phyloP scores from a whole-genome alignment of 306 rosid species.

The Vigna nakashimae region DNA sequence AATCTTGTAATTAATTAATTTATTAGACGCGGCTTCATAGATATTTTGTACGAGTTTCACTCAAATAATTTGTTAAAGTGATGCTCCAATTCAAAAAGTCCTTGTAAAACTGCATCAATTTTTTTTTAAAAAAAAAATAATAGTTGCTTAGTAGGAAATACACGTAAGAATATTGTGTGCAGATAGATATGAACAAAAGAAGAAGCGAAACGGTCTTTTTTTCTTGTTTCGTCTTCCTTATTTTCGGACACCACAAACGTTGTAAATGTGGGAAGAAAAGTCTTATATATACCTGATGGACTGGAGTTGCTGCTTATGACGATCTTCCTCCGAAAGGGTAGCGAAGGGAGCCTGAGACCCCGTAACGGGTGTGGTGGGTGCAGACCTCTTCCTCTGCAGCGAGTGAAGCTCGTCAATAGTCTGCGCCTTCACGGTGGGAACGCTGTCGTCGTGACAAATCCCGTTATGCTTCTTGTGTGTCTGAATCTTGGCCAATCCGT shows the following conservation, averaged over 20 bases:
- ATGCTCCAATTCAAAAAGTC: too few species aligned
- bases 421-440: slow-evolving; percentile 69
- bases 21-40: too few species aligned
- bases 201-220: neutral
- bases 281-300: slow-evolving; percentile 64
- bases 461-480: slow-evolving; percentile 49
- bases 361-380: slow-evolving; percentile 74
- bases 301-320: slow-evolving; percentile 65
- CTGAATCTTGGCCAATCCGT: slow-evolving; percentile 68
- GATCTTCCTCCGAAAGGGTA: slow-evolving; percentile 60
- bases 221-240: neutral
- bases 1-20: too few species aligned
- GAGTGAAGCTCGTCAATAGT: slow-evolving; percentile 89
- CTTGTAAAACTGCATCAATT: too few species aligned
- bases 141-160: too few species aligned
- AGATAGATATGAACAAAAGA: neutral
- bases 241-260: neutral
- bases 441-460: slow-evolving; percentile 82
- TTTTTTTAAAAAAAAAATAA: too few species aligned
- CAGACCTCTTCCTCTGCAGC: slow-evolving; percentile 75
- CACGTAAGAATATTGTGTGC: too few species aligned
- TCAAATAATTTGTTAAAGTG: too few species aligned
- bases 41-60: too few species aligned
- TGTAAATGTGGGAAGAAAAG: neutral
- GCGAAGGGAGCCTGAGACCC: slow-evolving; percentile 50